These are phyloP conservation scores for Aspergillus cavernicola DNA, from an alignment of 495 filamentous ascomycete species.

Conservation along the genomic window DNA sequence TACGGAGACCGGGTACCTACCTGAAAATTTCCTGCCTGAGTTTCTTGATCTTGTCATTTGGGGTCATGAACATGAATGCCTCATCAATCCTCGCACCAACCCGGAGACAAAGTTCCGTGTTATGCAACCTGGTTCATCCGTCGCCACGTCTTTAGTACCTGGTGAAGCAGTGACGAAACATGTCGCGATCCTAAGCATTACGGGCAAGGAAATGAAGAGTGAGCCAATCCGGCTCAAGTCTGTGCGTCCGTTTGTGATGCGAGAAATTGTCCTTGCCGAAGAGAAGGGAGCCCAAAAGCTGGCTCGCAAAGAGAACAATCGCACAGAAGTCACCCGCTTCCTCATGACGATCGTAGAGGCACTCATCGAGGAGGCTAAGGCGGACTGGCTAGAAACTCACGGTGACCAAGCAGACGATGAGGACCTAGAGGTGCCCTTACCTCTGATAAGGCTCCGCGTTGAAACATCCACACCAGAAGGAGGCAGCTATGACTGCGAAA, in stretches of 20 bases:
- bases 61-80: constrained; percentile 97
- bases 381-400: constrained; percentile 71
- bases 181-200: constrained; percentile 79
- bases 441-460: constrained; percentile 83
- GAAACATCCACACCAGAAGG: constrained; percentile 88
- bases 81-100: constrained; percentile 78
- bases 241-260: constrained; percentile 86
- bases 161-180: constrained; percentile 93
- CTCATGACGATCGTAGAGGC: constrained; percentile 75
- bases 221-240: constrained; percentile 81
- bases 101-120: constrained; percentile 87
- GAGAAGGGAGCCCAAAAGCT: constrained; percentile 74
- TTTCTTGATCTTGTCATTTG: constrained; percentile 92
- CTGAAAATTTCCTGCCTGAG: constrained; percentile 89
- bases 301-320: constrained; percentile 76
- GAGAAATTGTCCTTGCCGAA: constrained; percentile 72
- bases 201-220: constrained; percentile 74
- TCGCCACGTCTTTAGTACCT: constrained; percentile 85
- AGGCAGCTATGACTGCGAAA: constrained; percentile 84
- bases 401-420: constrained; percentile 56
- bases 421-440: constrained; percentile 58
- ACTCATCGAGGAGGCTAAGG: constrained; percentile 80
- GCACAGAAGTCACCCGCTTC: constrained; percentile 69
- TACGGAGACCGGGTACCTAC: constrained; percentile 83
- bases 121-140: constrained; percentile 95